Percentiles rank a stretch among this genome's conserved stretches.
Evolutionary conservation across 2,329 filamentous ascomycete genomes (phyloP).

Genomic region (Colletotrichum sojae): DNA sequence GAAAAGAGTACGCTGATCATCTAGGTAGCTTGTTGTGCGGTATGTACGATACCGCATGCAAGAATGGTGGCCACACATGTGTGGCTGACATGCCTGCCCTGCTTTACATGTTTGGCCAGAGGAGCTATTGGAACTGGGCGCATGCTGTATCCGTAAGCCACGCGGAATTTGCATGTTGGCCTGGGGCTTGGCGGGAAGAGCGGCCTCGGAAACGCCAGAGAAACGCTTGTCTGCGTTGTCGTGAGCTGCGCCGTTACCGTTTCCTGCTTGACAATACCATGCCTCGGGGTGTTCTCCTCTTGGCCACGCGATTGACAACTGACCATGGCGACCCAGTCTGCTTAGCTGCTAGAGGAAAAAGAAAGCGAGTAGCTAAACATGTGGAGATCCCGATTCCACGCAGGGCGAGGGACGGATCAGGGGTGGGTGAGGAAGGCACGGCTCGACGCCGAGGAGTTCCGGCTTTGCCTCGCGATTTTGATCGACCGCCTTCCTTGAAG

Average conservation of each 20-base stretch:
- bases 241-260: not conserved
- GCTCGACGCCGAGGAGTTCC: not conserved
- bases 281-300: constrained; percentile 3
- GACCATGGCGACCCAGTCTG: constrained; percentile 8
- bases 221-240: not conserved
- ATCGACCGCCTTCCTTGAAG: not conserved
- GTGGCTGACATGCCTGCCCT: not conserved
- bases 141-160: constrained; percentile 18
- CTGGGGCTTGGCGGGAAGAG: constrained; percentile 19
- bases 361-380: constrained; percentile 28
- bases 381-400: constrained; percentile 16
- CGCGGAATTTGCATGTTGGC: constrained; percentile 16
- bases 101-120: not conserved
- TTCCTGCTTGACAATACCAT: not conserved
- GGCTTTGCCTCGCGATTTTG: not conserved
- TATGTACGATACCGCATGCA: not conserved
- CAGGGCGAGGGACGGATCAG: constrained; percentile 8
- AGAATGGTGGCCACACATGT: constrained; percentile 4
- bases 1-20: constrained; percentile 13
- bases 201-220: not conserved
- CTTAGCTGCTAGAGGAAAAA: constrained; percentile 31
- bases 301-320: constrained; percentile 27
- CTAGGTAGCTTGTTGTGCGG: not conserved
- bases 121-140: constrained; percentile 10
- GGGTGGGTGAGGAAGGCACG: not conserved